Conservation (phyloP, 768 basidiomycete genomes). For the Scleroderma citrinum region DNA sequence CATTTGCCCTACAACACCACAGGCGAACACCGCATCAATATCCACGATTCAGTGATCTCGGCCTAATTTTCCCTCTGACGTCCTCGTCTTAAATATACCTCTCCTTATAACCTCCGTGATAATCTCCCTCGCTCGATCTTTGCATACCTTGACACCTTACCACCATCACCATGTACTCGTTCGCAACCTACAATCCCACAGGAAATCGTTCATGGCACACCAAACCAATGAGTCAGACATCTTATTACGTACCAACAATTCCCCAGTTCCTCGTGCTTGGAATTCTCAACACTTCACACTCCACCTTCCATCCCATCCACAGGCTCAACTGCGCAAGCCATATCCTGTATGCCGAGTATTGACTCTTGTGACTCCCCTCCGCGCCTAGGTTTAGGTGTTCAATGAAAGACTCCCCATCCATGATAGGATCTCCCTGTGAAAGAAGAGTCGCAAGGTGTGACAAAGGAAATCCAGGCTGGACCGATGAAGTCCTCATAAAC, state of each 20-base stretch:
- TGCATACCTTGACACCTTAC: slow-evolving; percentile 6
- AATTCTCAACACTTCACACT: slow-evolving; percentile 81
- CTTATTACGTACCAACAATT: slow-evolving; percentile 59
- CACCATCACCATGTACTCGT: slow-evolving; percentile 11
- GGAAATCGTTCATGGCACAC: background rate
- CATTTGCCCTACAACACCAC: too few species aligned
- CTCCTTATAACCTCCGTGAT: slow-evolving; percentile 49
- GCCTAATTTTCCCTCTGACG: slow-evolving; percentile 64
- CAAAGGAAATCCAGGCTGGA: slow-evolving; percentile 14
- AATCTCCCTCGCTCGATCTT: slow-evolving; percentile 44
- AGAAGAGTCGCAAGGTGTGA: too few species aligned
- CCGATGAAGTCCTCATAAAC: slow-evolving; percentile 46
- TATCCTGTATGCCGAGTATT: slow-evolving; percentile 79
- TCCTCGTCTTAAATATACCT: slow-evolving; percentile 67
- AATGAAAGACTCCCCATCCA: slow-evolving; percentile 30
- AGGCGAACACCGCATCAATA: too few species aligned
- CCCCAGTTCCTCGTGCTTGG: slow-evolving; percentile 95
- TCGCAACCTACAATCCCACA: slow-evolving; percentile 16
- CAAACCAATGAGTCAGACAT: background rate
- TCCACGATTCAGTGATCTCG: slow-evolving; percentile 19
- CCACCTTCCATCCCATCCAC: slow-evolving; percentile 80
- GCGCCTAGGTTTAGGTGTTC: slow-evolving; percentile 55
- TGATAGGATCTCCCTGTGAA: background rate
- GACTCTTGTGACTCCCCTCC: slow-evolving; percentile 53
- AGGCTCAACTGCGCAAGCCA: slow-evolving; percentile 75